Evolutionary conservation across 768 basidiomycete genomes (phyloP).

Genomic region (Lyophyllum semitale): DNA sequence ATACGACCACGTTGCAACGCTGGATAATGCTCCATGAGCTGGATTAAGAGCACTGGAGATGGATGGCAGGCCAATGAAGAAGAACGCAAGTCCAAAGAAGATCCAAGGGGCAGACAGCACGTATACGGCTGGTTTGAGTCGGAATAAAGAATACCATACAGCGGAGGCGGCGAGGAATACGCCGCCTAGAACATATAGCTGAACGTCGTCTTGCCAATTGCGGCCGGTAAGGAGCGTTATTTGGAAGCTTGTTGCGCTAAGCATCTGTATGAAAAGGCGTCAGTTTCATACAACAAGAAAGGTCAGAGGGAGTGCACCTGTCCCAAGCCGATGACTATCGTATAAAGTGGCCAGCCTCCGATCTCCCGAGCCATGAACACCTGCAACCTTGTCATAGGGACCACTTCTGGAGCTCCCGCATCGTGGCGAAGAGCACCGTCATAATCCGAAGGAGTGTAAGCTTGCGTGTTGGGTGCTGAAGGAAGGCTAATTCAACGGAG

Average conservation of each 20-base stretch:
- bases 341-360: conserved; percentile 88
- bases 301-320: conserved; percentile 47
- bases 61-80: conserved; percentile 88
- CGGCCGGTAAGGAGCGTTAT: conserved; percentile 87
- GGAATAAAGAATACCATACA: conserved; percentile 90
- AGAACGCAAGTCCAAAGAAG: conserved; percentile 89
- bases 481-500: conserved; percentile 1
- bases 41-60: conserved; percentile 57
- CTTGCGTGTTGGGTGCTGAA: conserved; percentile 53
- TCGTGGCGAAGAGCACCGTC: conserved; percentile 50
- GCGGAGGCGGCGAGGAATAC: conserved; percentile 85
- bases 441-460: conserved; percentile 44
- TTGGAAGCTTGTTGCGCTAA: conserved; percentile 93
- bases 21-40: conserved; percentile 69
- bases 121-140: conserved; percentile 85
- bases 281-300: background rate
- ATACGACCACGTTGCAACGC: conserved; percentile 87
- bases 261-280: conserved; percentile 52
- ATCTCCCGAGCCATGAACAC: conserved; percentile 81
- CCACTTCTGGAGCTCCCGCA: conserved; percentile 55
- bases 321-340: conserved; percentile 83
- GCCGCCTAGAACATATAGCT: conserved; percentile 88
- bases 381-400: conserved; percentile 83
- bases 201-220: conserved; percentile 77
- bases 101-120: conserved; percentile 87